Evolutionary conservation across 1,284 basidiomycete genomes (phyloP).

Genomic region (Stygiomarasmius scandens): DNA sequence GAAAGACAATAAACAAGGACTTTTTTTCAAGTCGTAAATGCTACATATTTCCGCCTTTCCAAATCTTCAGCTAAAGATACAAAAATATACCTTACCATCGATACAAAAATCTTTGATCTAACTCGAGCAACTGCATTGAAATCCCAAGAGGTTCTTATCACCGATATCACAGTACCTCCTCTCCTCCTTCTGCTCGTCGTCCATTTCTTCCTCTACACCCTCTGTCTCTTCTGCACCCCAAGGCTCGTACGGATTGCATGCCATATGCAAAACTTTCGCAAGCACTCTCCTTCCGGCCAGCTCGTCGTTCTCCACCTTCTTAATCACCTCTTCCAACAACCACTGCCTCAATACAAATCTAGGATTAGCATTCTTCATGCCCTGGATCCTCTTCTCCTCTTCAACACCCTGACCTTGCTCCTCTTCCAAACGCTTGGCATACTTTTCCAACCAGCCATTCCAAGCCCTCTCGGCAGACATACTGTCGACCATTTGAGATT

Average conservation of each 20-base stretch:
- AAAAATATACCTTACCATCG: neutral
- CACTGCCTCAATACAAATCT: slow-evolving; percentile 91
- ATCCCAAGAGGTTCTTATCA: slow-evolving; percentile 76
- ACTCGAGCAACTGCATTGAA: slow-evolving; percentile 92
- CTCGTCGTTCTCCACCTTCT: slow-evolving; percentile 65
- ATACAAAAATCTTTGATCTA: slow-evolving; percentile 31
- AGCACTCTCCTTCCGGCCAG: slow-evolving; percentile 63
- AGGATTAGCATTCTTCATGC: slow-evolving; percentile 68
- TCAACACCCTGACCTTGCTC: slow-evolving; percentile 40
- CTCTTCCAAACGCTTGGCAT: slow-evolving; percentile 60
- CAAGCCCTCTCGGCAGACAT: slow-evolving; percentile 50
- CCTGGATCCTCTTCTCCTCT: slow-evolving; percentile 43
- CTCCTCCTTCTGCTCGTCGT: slow-evolving; percentile 60
- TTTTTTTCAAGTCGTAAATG: neutral
- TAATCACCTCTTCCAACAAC: slow-evolving; percentile 89
- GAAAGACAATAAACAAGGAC: neutral
- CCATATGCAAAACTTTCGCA: slow-evolving; percentile 82
- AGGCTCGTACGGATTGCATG: slow-evolving; percentile 73
- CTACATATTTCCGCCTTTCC: too few species aligned
- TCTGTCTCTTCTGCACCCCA: slow-evolving; percentile 71
- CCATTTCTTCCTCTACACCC: slow-evolving; percentile 69
- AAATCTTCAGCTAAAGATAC: neutral
- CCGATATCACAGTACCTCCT: slow-evolving; percentile 80
- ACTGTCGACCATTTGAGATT: slow-evolving; percentile 44
- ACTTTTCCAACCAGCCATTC: slow-evolving; percentile 70